These are phyloP conservation scores for Ceratobasidium sp. DNA, from an alignment of 1,284 basidiomycete species.

Conservation along the genomic window DNA sequence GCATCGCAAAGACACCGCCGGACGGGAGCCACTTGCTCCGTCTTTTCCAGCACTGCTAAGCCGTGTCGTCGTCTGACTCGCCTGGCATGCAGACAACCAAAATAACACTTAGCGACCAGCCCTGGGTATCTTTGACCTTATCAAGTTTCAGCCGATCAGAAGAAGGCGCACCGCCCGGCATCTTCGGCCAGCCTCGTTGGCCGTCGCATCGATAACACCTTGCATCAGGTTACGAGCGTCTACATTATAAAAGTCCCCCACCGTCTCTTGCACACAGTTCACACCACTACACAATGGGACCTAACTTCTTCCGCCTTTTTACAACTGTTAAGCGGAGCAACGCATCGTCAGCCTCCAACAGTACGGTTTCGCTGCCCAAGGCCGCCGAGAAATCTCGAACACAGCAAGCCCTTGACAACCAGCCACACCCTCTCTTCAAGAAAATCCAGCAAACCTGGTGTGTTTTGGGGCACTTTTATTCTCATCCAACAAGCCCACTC, in stretches of 20 bases:
- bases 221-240: not conserved
- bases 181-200: slow-evolving; percentile 10
- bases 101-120: not conserved
- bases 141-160: not conserved
- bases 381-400: not conserved
- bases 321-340: slow-evolving; percentile 8
- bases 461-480: not conserved
- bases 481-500: not conserved
- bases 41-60: not conserved
- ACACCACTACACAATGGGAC: not conserved
- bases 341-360: not conserved
- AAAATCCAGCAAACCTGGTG: slow-evolving; percentile 11
- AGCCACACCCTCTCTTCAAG: slow-evolving; percentile 5
- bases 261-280: not conserved
- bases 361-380: not conserved
- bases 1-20: not conserved
- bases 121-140: not conserved
- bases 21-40: not conserved
- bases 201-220: not conserved
- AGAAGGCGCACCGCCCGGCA: not conserved
- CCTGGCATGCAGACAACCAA: not conserved
- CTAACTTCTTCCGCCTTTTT: not conserved
- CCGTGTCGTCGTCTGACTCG: not conserved
- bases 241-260: not conserved
- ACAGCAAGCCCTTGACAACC: not conserved